Percentiles rank a stretch among this genome's conserved stretches.
Conservation (phyloP, 192 early-diverging fungal species). For the Coemansia sp. region DNA sequence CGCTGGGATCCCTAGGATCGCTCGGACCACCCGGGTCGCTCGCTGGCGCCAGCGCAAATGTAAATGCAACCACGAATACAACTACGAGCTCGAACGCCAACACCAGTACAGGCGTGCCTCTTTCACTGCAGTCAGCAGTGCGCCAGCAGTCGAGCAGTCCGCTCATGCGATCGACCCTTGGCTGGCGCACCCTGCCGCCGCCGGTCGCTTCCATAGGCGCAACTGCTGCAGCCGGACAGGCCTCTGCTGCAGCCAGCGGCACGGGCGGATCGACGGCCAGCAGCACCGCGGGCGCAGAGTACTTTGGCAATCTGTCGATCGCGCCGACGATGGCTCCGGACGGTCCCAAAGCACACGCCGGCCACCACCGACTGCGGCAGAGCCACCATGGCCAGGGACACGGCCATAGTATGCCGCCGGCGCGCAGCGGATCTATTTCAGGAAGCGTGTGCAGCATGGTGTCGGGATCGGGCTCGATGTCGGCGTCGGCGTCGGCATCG, state of each 20-base stretch:
- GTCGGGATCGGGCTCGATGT: slow-evolving; percentile 8
- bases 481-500: slow-evolving; percentile 7
- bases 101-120: no score
- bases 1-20: no score
- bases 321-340: background rate
- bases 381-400: background rate
- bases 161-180: slow-evolving; percentile 4
- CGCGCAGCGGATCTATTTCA: slow-evolving; percentile 31
- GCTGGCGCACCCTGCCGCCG: slow-evolving; percentile 30
- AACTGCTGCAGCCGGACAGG: background rate
- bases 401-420: background rate
- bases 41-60: no score
- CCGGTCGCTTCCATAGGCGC: slow-evolving; percentile 1
- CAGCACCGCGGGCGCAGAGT: background rate
- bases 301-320: background rate
- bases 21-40: no score
- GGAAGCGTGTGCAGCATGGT: slow-evolving; percentile 34
- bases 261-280: no score
- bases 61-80: no score
- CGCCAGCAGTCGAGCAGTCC: slow-evolving; percentile 22
- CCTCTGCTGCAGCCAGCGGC: no score
- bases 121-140: background rate
- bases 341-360: background rate
- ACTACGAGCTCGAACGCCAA: no score
- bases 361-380: background rate